phyloP scores from a whole-genome alignment of 345 rosid species.

The Salix arbutifolia region DNA sequence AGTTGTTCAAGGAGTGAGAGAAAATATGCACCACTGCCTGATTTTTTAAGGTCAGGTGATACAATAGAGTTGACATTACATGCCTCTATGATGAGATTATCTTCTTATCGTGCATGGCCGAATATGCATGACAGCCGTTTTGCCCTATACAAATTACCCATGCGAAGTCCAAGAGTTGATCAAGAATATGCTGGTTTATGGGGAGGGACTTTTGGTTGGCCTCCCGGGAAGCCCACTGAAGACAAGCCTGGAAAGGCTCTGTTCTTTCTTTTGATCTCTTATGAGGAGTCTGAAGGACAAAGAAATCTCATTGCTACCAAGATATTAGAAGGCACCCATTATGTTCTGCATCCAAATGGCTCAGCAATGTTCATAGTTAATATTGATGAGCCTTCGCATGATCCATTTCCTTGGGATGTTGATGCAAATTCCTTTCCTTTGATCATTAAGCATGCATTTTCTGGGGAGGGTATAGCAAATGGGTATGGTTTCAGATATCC shows the following conservation, averaged over 20 bases:
- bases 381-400: conserved; percentile 61
- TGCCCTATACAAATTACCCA: conserved; percentile 73
- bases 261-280: conserved; percentile 71
- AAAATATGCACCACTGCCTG: conserved; percentile 48
- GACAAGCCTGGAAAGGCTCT: conserved; percentile 78
- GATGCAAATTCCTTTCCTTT: conserved; percentile 53
- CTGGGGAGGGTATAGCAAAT: conserved; percentile 80
- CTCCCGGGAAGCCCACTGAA: conserved; percentile 59
- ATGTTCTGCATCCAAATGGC: conserved; percentile 85
- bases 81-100: conserved; percentile 48
- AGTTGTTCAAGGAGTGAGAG: conserved; percentile 52
- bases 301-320: conserved; percentile 67
- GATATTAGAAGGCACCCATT: conserved; percentile 83
- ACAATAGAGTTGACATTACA: conserved; percentile 50
- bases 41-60: conserved; percentile 60
- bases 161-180: conserved; percentile 37
- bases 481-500: conserved; percentile 94
- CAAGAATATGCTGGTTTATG: conserved; percentile 77
- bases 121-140: conserved; percentile 68
- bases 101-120: conserved; percentile 83
- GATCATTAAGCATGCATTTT: conserved; percentile 42
- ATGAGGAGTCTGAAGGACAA: conserved; percentile 54
- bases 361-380: conserved; percentile 78
- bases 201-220: conserved; percentile 94
- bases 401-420: conserved; percentile 63